Evolutionary conservation across 306 rosid species (phyloP).

Genomic region (Corylus avellana): DNA sequence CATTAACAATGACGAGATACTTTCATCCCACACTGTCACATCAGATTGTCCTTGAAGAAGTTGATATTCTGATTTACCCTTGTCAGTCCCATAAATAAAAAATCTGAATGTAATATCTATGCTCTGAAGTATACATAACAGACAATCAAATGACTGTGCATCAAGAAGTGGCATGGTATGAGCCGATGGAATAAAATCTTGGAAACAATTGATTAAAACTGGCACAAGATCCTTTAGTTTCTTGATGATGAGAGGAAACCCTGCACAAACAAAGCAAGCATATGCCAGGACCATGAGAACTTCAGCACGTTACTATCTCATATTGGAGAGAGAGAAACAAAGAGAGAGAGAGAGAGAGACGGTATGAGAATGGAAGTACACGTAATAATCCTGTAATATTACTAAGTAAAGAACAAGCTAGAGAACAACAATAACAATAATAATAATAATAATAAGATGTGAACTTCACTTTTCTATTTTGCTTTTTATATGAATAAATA

Average conservation of each 20-base stretch:
- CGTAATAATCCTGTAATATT: background rate
- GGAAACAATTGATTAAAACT: slow-evolving; percentile 65
- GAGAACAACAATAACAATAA: background rate
- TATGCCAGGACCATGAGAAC: slow-evolving; percentile 29
- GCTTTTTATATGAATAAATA: background rate
- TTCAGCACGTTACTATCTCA: background rate
- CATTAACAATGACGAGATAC: slow-evolving; percentile 49
- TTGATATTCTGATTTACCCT: slow-evolving; percentile 36
- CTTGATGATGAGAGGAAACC: slow-evolving; percentile 44
- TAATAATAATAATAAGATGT: background rate
- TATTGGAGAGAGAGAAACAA: background rate
- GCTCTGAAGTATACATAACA: slow-evolving; percentile 61
- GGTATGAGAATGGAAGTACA: background rate
- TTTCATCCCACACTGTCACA: slow-evolving; percentile 40
- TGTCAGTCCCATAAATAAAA: slow-evolving; percentile 44
- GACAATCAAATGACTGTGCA: slow-evolving; percentile 65
- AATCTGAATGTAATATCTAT: slow-evolving; percentile 61
- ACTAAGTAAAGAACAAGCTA: background rate
- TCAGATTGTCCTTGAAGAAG: slow-evolving; percentile 40
- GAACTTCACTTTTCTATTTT: background rate
- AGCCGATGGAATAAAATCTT: slow-evolving; percentile 55
- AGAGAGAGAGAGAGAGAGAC: background rate
- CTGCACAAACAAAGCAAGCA: slow-evolving; percentile 49
- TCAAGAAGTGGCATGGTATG: slow-evolving; percentile 46
- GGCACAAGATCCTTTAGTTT: slow-evolving; percentile 68